phyloP scores from a whole-genome alignment of 148 eudicot genomes.

The Chenopodium formosanum region DNA sequence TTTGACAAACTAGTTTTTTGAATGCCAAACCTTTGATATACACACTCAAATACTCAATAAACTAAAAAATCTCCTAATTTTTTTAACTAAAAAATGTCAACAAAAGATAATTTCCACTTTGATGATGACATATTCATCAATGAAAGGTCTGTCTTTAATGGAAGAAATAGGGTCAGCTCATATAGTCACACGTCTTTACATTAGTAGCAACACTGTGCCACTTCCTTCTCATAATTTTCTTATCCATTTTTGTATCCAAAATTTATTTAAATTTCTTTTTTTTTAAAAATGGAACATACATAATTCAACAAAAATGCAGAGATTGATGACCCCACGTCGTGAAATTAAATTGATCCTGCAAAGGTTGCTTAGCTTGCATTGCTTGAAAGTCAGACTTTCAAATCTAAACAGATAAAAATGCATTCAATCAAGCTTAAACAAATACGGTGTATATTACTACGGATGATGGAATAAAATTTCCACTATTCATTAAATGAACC shows the following conservation, averaged over 20 bases:
- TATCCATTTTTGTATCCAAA: no score
- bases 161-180: conserved; percentile 20
- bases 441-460: no score
- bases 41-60: no score
- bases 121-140: not conserved
- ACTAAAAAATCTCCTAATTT: no score
- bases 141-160: not conserved
- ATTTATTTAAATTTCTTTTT: no score
- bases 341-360: conserved; percentile 7
- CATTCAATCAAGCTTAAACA: not conserved
- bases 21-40: no score
- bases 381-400: not conserved
- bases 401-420: no score
- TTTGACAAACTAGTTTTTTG: no score
- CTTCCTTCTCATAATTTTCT: not conserved
- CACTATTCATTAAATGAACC: not conserved
- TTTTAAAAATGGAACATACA: not conserved
- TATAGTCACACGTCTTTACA: conserved; percentile 20
- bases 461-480: not conserved
- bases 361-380: not conserved
- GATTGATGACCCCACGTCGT: conserved; percentile 19
- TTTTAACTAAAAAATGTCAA: no score
- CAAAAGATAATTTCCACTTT: not conserved
- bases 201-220: conserved; percentile 17
- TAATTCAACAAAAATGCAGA: conserved; percentile 9